phyloP scores from a whole-genome alignment of 106 monocot genomes.

The Amphibolis antarctica region DNA sequence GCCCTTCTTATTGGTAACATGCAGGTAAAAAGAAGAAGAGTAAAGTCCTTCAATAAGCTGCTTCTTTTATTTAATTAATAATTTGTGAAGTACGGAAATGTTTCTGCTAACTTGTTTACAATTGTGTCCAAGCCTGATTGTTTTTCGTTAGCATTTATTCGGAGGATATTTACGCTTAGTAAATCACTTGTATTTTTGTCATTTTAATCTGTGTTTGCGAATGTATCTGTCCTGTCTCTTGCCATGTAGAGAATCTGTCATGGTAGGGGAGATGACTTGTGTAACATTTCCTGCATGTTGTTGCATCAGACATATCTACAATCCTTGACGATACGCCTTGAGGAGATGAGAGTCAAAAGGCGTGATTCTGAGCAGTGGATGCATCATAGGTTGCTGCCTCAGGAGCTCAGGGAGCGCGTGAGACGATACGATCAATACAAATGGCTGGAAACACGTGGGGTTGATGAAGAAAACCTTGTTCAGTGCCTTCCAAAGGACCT shows the following conservation, averaged over 20 bases:
- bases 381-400: conserved; percentile 83
- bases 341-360: conserved; percentile 88
- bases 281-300: background rate
- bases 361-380: conserved; percentile 99
- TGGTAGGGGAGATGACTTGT: no score
- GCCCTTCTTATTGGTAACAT: conserved; percentile 98
- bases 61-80: background rate
- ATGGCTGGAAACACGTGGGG: conserved; percentile 89
- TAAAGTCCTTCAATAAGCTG: background rate
- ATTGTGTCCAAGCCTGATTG: no score
- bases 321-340: conserved; percentile 58
- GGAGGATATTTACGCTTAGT: no score
- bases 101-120: no score
- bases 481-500: conserved; percentile 59
- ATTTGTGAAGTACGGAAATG: no score
- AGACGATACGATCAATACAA: conserved; percentile 88
- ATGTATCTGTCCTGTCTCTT: background rate
- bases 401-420: conserved; percentile 71
- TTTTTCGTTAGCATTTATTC: no score
- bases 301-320: conserved; percentile 78
- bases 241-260: no score
- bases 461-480: conserved; percentile 63
- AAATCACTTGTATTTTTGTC: background rate
- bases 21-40: no score
- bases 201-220: background rate